These are phyloP conservation scores for Coniochaeta ligniaria DNA, from an alignment of 2,329 filamentous ascomycete species.

Conservation along the genomic window DNA sequence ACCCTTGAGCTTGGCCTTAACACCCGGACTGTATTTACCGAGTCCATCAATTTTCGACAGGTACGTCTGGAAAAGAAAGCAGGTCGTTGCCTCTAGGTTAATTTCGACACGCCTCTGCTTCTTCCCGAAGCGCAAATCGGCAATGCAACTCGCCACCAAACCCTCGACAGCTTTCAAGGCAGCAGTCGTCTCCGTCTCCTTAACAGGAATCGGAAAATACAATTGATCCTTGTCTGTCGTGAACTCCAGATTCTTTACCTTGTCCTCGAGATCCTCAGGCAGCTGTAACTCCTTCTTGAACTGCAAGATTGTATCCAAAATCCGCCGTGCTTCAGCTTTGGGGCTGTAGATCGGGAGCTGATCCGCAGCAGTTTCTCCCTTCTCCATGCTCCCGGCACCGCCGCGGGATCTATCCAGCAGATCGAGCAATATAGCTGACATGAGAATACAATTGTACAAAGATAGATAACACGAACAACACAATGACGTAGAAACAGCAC, in stretches of 20 bases:
- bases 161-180: constrained; percentile 55
- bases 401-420: background rate
- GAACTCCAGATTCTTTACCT: constrained; percentile 20
- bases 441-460: too few relatives aligned
- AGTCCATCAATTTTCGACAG: constrained; percentile 47
- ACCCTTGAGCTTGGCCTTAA: constrained; percentile 31
- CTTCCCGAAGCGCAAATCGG: constrained; percentile 41
- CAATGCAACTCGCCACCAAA: constrained; percentile 48
- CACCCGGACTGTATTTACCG: constrained; percentile 36
- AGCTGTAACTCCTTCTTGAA: background rate
- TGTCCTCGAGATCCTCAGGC: background rate
- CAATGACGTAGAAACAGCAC: too few relatives aligned
- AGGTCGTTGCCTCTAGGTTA: constrained; percentile 45
- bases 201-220: constrained; percentile 31
- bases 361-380: background rate
- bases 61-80: constrained; percentile 53
- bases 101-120: constrained; percentile 34
- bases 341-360: background rate
- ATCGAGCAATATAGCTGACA: background rate
- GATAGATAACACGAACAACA: too few relatives aligned
- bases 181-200: constrained; percentile 29
- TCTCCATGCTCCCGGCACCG: background rate
- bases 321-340: background rate
- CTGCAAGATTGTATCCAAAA: background rate
- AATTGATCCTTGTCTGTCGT: constrained; percentile 19